Evolutionary conservation across 306 rosid genomes (phyloP).

Genomic region (Castanospermum australe): DNA sequence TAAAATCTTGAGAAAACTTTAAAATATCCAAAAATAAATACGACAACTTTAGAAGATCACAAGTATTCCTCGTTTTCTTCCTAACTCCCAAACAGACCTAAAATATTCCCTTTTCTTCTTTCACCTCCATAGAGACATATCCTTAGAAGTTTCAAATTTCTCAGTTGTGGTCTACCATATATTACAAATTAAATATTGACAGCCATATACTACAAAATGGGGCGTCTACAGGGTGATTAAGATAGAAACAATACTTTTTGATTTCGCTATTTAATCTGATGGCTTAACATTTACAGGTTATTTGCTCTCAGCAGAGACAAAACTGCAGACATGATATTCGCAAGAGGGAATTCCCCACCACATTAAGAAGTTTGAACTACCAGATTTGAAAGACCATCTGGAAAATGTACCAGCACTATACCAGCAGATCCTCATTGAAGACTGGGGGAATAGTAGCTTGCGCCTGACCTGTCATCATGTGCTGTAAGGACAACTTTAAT

Average conservation of each 20-base stretch:
- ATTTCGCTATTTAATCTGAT: conserved; percentile 36
- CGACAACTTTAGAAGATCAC: no score
- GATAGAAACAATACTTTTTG: not conserved
- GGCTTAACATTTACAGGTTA: conserved; percentile 58
- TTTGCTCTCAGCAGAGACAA: conserved; percentile 47
- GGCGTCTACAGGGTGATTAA: conserved; percentile 16
- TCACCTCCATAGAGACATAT: no score
- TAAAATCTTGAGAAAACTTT: no score
- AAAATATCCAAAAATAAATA: no score
- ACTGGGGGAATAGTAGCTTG: conserved; percentile 27
- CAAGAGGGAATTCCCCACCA: conserved; percentile 34
- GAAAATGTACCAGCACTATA: conserved; percentile 38
- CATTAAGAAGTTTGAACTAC: conserved; percentile 30
- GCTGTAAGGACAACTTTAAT: conserved; percentile 17
- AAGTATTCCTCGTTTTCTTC: no score
- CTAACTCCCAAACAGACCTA: no score
- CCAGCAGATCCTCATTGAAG: conserved; percentile 43
- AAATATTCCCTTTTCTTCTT: no score
- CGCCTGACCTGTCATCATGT: conserved; percentile 32
- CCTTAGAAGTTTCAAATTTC: no score
- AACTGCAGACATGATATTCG: conserved; percentile 34
- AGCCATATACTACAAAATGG: conserved; percentile 35
- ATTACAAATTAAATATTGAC: conserved; percentile 24
- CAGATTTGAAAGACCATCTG: conserved; percentile 32
- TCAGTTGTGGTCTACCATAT: no score